Evolutionary conservation across 2,329 filamentous ascomycete genomes (phyloP), one percentile per base, ranked within the genome.

Genomic region (Beauveria pseudobassiana): DNA sequence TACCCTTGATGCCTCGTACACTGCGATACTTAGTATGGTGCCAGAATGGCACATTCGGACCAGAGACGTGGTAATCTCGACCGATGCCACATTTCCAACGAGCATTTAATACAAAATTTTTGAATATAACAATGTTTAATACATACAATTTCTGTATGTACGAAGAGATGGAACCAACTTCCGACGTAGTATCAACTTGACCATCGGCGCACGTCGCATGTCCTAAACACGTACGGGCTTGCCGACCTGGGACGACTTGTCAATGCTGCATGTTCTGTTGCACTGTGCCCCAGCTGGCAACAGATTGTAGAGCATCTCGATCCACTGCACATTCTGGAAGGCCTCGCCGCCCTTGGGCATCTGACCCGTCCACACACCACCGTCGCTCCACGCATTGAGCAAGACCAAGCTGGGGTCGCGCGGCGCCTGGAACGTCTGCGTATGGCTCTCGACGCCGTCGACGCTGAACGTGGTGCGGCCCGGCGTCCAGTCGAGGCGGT

Each of bases 331-430:
- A 66, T 86, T 80, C 65, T 86, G 74, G 63, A 79, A 80, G 0
- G 83, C 83, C 46, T 74, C 73, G 18, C 74, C 75, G 1, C 75
- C 76, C 9, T 74, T 71, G 0, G 69, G 74, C 82, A 87, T 85
- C 42, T 79, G 76, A 6, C 82, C 82, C 5, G 80, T 79, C 83
- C 83, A 87, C 30, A 73, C 71, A 3, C 80, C 79, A 3, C 83
- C 83, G 63, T 86, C 80, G 54, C 81, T 82, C 83, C 84, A 87
- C 56, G 82, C 76, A 66, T 86, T 86, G 62, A 86, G 75, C 12
- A 80, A 76, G 46, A 86, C 68, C 43, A 75, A 76, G 46, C 78
- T 78, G 5, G 78, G 74, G 56, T 82, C 78, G 10, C 75, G 74
- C 0, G 84, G 83, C 1, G 81, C 78, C 63, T 83, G 80, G 69